Base-by-base conservation (phyloP, 2,329 filamentous ascomycete species). In the Stagonosporopsis cucurbitacearum region DNA sequence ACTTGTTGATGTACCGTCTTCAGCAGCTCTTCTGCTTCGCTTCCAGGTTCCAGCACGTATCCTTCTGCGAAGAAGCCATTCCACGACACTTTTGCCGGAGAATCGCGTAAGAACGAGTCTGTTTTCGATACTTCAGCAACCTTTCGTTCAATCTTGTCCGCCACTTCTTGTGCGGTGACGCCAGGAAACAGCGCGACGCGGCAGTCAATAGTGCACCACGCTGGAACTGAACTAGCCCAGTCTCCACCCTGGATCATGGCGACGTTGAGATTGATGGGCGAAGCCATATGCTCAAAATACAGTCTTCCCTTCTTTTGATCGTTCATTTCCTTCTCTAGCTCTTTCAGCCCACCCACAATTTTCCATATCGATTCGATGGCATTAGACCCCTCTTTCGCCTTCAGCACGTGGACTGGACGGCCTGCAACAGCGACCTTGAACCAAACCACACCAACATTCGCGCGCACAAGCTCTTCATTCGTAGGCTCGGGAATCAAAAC, bases 31-130 rank as follows among this genome's bases (percentile, higher is more conserved):
- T 66, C 62, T 1, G 63, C 63, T 23, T 57, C 50, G 13, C 59
- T 64, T 3, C 61, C 61, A 1, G 59, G 57, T 12, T 63, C 59
- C 15, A 66, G 32, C 12, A 62, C 62, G 15, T 66, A 66, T 0
- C 63, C 63, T 26, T 66, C 63, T 20, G 63, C 59, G 33, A 64
- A 66, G 51, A 66, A 64, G 4, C 61, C 63, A n/a, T 66, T 66
- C 61, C 61, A 66, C 0, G 54, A 59, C 4, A 66, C 45, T 11
- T 57, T 64, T 2, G 63, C 61, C 6, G 63, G 61, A 8, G 60
- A 55, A 25, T 63, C 60, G 30, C 46, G 52, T 25, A 63, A 36
- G 23, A 63, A 63, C 2, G 60, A 51, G 17, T 58, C 55, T 0
- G 51, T 58, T 17, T 53, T 43, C 8, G 60, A 54, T 4, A 57